phyloP scores from a whole-genome alignment of 345 rosid species.

The Alliaria petiolata region DNA sequence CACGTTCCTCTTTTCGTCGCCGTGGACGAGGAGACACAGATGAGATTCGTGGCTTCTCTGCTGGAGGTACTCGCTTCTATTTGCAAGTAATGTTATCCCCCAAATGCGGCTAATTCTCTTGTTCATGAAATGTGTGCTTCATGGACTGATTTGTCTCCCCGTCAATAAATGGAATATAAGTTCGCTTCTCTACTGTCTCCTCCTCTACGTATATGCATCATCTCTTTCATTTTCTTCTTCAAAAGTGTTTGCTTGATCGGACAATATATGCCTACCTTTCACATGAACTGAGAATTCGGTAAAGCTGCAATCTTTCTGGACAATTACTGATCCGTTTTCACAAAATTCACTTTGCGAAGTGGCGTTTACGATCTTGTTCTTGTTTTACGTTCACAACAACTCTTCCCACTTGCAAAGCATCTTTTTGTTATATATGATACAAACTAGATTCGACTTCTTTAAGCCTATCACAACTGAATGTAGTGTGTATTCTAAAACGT shows the following conservation, averaged over 20 bases:
- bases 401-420: neutral
- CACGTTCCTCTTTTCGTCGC: slow-evolving; percentile 95
- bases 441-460: slow-evolving; percentile 1
- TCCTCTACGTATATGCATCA: neutral
- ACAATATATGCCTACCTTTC: neutral
- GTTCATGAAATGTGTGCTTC: slow-evolving; percentile 11
- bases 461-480: neutral
- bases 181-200: slow-evolving; percentile 9
- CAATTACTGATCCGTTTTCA: neutral
- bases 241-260: neutral
- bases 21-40: slow-evolving; percentile 84
- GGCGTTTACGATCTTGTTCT: neutral
- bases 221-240: neutral
- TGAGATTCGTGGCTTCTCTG: slow-evolving; percentile 82
- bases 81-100: slow-evolving; percentile 37
- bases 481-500: neutral
- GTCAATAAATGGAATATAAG: slow-evolving; percentile 25
- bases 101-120: slow-evolving; percentile 16
- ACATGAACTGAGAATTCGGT: neutral
- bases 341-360: neutral
- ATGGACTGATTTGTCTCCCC: slow-evolving; percentile 10
- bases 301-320: too few relatives aligned
- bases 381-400: neutral
- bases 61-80: slow-evolving; percentile 85
- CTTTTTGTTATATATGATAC: slow-evolving; percentile 2